Evolutionary conservation across 768 basidiomycete genomes (phyloP), one percentile per base, ranked within the genome.

Genomic region (Boletus subcaerulescens): DNA sequence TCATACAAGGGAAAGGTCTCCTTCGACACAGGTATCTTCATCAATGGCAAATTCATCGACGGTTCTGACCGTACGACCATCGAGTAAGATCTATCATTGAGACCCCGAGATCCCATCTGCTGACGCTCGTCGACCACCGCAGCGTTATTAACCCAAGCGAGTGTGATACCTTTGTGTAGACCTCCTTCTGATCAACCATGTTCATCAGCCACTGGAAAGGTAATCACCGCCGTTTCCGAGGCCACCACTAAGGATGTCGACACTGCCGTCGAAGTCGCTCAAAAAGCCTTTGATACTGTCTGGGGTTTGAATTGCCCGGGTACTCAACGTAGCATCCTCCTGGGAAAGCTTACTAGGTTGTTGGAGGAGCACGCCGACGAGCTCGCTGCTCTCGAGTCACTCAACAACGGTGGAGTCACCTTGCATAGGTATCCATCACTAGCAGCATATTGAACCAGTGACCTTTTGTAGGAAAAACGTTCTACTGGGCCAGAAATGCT

Each of bases 181-280:
- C 3, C 11, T 3, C 17, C 8, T n/a, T 26, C 13, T 64, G 22
- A 59, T 48, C 38, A n/a, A n/a, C 26, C 1, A 7, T 17, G 4
- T 39, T 35, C 7, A 3, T 36, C 52, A 88, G 80, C 87, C 0
- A 90, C 69, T 18, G 91, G 89, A 41, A 78, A 88, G 64, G 59
- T 80, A 46, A 77, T 85, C 65, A 81, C 82, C 1, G 55, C 75
- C 40, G 71, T 91, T 56, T 55, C 65, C 9, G 82, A 81, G 65
- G 91, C 78, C 31, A 82, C 82, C 2, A 52, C 77, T 11, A 78
- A 82, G 57, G 93, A 95, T 65, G 83, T 96, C 57, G 88, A 95
- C 68, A 62, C 68, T 45, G 92, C 92, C 0, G 91, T 93, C 53
- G 71, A 75, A 5, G 86, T 80, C 39, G 89, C 89, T 0, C 77